Base-by-base conservation (phyloP, 2,329 filamentous ascomycete species). In the Aspergillus clavatus region DNA sequence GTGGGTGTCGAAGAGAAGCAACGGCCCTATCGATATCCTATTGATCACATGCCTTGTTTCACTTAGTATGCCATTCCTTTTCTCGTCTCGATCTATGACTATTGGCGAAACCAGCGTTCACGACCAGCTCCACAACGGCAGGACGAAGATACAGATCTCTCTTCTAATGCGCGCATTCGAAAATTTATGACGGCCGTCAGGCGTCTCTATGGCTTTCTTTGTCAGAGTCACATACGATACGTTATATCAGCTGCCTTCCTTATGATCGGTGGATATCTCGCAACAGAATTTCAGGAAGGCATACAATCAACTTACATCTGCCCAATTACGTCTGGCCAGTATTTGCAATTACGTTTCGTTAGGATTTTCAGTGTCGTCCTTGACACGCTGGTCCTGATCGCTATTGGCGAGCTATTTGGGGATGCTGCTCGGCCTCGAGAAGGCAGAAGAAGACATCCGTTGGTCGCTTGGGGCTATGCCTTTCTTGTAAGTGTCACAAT, bases 291-390 rank as follows among this genome's bases (percentile, higher is more conserved):
- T 12, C 58, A 64, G 6, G 48, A 56, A 29, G 66, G 62, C 36
- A 68, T 63, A 12, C 54, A 59, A 31, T 75, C 74, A 12, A 76
- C 73, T 3, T 74, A 74, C 46, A 74, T 79, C 18, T 79, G 76
- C 53, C 69, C 74, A 2, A 58, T 68, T 8, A 55, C 62, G 1
- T 62, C 67, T 23, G 52, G 59, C 14, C 61, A 68, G 28, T 55
- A 58, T 23, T 51, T 58, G 40, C 54, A 58, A 7, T 54, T 74
- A 6, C 69, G 65, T 5, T 49, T 56, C 3, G 50, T 74, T 39
- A 70, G 71, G 50, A 43, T 67, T 23, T 24, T 69, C 21, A 67
- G 63, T 19, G 51, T 67, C 1, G 23, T 68, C 6, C 47, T 77
- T 16, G 75, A 79, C 51, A 59, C 65, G 11, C 40, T 59, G 27